A percentile compares a stretch with the other conserved stretches of the same genome.
Conservation (phyloP, 2,329 filamentous ascomycete species). For the Fusarium foetens region DNA sequence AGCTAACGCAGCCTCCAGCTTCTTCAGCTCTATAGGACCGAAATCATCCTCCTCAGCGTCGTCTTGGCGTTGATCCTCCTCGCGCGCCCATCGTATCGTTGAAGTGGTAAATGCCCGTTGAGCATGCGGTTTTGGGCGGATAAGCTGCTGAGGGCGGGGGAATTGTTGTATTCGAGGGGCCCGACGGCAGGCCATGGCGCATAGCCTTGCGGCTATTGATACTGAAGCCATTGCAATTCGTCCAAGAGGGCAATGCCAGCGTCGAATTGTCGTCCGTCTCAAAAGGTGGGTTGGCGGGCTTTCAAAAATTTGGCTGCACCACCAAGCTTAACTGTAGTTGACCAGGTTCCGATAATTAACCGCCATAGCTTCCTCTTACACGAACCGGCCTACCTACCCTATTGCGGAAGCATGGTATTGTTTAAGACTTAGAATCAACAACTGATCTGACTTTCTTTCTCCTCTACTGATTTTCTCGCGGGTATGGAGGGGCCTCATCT, state of each 20-base stretch:
- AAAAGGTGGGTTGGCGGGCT: constrained; percentile 33
- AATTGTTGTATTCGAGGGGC: constrained; percentile 40
- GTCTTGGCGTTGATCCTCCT: constrained; percentile 31
- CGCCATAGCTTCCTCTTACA: constrained; percentile 25
- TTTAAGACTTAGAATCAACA: not conserved
- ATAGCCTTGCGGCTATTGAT: constrained; percentile 52
- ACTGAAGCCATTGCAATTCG: constrained; percentile 53
- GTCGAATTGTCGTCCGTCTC: constrained; percentile 34
- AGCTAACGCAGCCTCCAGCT: constrained; percentile 45
- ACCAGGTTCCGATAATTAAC: constrained; percentile 42
- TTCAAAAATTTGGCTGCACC: constrained; percentile 49
- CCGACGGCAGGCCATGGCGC: constrained; percentile 49
- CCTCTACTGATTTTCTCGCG: constrained; percentile 6
- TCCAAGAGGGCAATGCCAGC: constrained; percentile 38
- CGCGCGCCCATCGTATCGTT: constrained; percentile 44
- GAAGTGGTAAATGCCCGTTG: constrained; percentile 49
- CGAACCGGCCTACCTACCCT: constrained; percentile 11
- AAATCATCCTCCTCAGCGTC: constrained; percentile 43
- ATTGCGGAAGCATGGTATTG: not conserved
- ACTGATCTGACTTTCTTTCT: not conserved
- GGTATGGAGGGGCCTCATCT: not conserved
- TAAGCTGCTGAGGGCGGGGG: constrained; percentile 40
- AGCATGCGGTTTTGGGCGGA: constrained; percentile 31
- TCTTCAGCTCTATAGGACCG: constrained; percentile 45
- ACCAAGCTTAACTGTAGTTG: constrained; percentile 15